These are phyloP conservation scores for Pythium inflatum DNA, from an alignment of 352 stramenopile species.

Conservation along the genomic window DNA sequence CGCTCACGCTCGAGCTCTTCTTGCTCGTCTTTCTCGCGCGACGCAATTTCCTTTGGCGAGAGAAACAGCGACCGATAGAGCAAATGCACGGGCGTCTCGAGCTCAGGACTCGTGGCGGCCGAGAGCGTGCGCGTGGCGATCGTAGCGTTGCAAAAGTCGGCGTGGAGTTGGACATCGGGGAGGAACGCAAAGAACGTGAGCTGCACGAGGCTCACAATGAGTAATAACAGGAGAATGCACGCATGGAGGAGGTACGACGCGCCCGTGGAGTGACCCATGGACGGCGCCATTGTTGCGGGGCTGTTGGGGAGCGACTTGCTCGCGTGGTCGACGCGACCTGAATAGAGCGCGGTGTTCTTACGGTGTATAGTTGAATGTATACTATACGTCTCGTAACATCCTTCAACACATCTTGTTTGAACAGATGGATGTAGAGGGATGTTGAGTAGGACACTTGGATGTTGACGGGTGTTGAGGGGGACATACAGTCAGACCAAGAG, in stretches of 20 bases:
- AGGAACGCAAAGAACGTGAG: constrained; percentile 75
- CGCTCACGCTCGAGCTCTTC: constrained; percentile 38
- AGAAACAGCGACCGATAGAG: constrained; percentile 83
- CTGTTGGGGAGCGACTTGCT: not conserved
- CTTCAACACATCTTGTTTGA: no score
- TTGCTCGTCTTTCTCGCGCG: constrained; percentile 51
- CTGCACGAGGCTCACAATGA: constrained; percentile 76
- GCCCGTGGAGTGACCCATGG: constrained; percentile 49
- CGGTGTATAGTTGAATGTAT: no score
- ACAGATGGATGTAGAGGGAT: no score
- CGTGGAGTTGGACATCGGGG: constrained; percentile 65
- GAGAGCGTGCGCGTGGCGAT: constrained; percentile 49
- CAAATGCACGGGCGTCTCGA: constrained; percentile 63
- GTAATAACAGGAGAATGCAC: constrained; percentile 73
- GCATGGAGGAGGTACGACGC: constrained; percentile 66
- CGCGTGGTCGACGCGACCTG: not conserved
- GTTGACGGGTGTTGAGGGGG: constrained; percentile 14
- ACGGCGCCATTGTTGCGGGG: constrained; percentile 10
- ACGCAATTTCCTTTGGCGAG: constrained; percentile 57
- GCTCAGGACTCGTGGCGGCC: constrained; percentile 47
- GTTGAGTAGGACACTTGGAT: constrained; percentile 1
- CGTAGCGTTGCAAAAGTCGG: constrained; percentile 63
- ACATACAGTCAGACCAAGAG: not conserved
- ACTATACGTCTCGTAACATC: no score
- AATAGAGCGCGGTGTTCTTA: constrained; percentile 19